Base-by-base conservation (phyloP, 164 flowering plant species). In the Stephania yunnanensis region DNA sequence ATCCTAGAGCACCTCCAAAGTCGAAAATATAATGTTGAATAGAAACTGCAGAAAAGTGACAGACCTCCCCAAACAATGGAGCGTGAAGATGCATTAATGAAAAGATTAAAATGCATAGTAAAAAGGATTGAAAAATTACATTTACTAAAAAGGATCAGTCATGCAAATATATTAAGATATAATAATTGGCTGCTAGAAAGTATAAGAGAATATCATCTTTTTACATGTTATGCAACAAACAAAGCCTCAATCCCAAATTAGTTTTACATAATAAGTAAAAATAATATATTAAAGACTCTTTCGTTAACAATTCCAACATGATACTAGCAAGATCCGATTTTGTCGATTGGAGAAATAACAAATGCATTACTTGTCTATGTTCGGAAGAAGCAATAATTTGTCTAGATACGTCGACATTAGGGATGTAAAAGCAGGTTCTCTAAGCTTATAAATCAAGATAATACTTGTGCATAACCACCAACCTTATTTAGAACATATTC, bases 401-500 rank as follows among this genome's bases (percentile, higher is more conserved):
- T 7, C 15, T 15, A 50, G 15, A 15, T 50, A 50, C 55, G 15
- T 50, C 4, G 9, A 50, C 15, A 50, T 50, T 50, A 50, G 11
- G 9, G 55, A 50, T 50, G 55, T 50, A 50, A 58, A 65, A 68
- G 20, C n/a, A 46, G 52, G 25, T 4, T 63, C 63, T 29, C 55
- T 55, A 25, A 44, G 46, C 61, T 52, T 5, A 12, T 2, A 17
- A 17, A 46, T 53, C 55, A 70, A 68, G 68, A 46, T 19, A 13
- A 48, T 12, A 46, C 19, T 6, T 30, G 61, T 11, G 22, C 13
- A 71, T 12, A 29, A 6, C 10, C 19, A 73, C 29, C 81, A 78
- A 95, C 99, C 98, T 93, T 95, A 4, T 98, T 93, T 72, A 93
- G 81, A 61, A 95, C 98, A 76, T 90, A 93, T 78, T 95, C 98